Conservation (phyloP, 306 rosid genomes). For the Carpinus fangiana region DNA sequence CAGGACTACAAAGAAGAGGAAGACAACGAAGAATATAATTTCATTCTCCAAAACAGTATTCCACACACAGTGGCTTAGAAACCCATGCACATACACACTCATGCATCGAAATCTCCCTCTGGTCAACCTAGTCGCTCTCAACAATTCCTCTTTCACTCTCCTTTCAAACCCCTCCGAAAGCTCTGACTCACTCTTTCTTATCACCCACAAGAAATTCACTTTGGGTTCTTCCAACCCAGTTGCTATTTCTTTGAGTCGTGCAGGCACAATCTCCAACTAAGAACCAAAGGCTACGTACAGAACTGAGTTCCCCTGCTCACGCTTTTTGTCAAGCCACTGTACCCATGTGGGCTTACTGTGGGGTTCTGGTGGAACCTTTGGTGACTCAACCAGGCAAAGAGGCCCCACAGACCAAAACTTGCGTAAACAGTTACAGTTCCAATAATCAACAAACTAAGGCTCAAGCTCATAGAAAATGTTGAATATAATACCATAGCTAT, state of each 20-base stretch:
- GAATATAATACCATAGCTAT: constrained; percentile 28
- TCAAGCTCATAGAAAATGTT: constrained; percentile 44
- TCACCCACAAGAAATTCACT: constrained; percentile 44
- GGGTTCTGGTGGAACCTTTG: neutral
- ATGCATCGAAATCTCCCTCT: constrained; percentile 41
- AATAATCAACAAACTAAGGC: constrained; percentile 24
- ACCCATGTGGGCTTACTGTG: constrained; percentile 16
- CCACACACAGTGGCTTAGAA: constrained; percentile 62
- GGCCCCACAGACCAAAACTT: constrained; percentile 42
- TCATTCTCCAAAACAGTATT: constrained; percentile 40
- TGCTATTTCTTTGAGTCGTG: constrained; percentile 45
- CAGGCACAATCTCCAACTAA: neutral
- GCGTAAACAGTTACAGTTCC: neutral
- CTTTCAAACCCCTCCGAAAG: constrained; percentile 31
- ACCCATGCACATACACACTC: constrained; percentile 41
- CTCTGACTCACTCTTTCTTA: constrained; percentile 11
- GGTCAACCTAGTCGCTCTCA: constrained; percentile 55
- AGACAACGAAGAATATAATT: neutral
- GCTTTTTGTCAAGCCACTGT: constrained; percentile 41
- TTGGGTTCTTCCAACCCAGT: constrained; percentile 39
- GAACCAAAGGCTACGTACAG: constrained; percentile 40
- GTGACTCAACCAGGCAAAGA: constrained; percentile 23
- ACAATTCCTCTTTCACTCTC: constrained; percentile 41
- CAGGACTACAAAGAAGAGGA: neutral
- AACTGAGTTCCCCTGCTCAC: constrained; percentile 12